Conservation (phyloP, 208 protist species). For the Angomonas deanei region DNA sequence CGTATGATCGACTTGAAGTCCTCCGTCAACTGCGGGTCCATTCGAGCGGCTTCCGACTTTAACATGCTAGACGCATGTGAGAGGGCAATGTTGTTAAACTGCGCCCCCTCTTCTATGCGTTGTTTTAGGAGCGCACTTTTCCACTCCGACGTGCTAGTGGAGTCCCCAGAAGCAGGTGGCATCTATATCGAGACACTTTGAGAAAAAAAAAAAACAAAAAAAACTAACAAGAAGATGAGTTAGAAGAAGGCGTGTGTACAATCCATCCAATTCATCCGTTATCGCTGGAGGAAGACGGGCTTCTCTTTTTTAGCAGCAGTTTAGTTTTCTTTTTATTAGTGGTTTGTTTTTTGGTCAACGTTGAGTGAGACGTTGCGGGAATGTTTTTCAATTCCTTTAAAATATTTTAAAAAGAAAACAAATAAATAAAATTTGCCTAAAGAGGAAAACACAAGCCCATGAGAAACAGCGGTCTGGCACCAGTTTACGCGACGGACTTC, state of each 20-base stretch:
- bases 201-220: not conserved
- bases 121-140: constrained; percentile 32
- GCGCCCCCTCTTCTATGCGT: constrained; percentile 24
- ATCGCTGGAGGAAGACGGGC: too few species aligned
- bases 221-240: not conserved
- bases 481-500: not conserved
- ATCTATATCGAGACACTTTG: not conserved
- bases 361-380: too few species aligned
- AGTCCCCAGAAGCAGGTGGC: not conserved
- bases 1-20: constrained; percentile 62
- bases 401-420: not conserved
- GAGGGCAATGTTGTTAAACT: constrained; percentile 67
- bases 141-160: constrained; percentile 5
- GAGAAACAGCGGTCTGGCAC: not conserved
- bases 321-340: too few species aligned
- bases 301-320: too few species aligned
- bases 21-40: constrained; percentile 66
- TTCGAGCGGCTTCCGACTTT: constrained; percentile 54
- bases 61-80: constrained; percentile 58
- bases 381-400: too few species aligned
- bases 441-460: not conserved
- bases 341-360: too few species aligned
- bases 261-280: not conserved
- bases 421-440: constrained; percentile 2
- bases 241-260: not conserved